Evolutionary conservation across 129 eudicot species (phyloP), one percentile per base, ranked within the genome.

Genomic region (Lactuca saligna): DNA sequence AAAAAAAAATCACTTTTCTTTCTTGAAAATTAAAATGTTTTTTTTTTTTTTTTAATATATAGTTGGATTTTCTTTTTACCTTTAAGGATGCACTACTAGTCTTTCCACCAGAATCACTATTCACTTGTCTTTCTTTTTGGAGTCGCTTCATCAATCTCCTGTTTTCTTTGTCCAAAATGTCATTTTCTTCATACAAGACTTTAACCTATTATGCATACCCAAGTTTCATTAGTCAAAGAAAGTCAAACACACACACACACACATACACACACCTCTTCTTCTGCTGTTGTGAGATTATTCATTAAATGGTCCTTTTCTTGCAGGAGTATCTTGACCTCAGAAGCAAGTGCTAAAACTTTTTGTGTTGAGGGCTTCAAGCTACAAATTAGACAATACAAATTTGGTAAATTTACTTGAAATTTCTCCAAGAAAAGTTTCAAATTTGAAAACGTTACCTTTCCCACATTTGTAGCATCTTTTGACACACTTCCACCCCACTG

Each of bases 361-460:
- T 69, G 86, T 9, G 89, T 84, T 60, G 79, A 75, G 32, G 96
- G 91, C 71, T 79, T 86, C 85, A 92, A 82, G 68, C 98, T 84
- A 76, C 79, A 61, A 61, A 25, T 35, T 7, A 74, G 29, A 41
- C n/a, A 14, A 68, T 58, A 29, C 32, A 61, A 14, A 15, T 31
- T 66, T 38, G 41, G 65, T 53, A 60, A 1, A 8, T 14, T 54
- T 34, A 17, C 6, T 31, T 29, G n/a, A 1, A n/a, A 68, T 6
- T 5, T 42, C 10, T 49, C 31, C 6, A 16, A 17, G 11, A 4
- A 31, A 10, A 42, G 29, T 25, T 25, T 25, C 29, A 49, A 1
- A 54, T 14, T 44, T 42, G 20, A 37, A 17, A 50, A 37, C 3
- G 61, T 11, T 12, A 92, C 98, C 87, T 80, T 33, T 81, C 79